These are phyloP conservation scores for Catenaria anguillulae DNA, from an alignment of 371 early-diverging fungal species.

Conservation along the genomic window DNA sequence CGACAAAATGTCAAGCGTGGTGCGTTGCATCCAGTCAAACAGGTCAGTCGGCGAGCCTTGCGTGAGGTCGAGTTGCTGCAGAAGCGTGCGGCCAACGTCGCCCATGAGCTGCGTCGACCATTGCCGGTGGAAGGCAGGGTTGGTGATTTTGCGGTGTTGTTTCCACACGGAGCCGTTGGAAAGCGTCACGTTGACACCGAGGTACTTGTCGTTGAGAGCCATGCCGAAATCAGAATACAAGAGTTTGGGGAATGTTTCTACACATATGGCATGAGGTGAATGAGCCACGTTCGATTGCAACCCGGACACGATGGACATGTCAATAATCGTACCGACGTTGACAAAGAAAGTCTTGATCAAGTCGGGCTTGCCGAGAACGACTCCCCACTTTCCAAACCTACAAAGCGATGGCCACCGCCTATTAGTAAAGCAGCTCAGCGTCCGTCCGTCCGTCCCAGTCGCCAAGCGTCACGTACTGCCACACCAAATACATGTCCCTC, in stretches of 20 bases:
- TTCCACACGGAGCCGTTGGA: conserved; percentile 3
- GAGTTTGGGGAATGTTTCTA: conserved; percentile 5
- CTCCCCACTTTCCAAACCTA: conserved; percentile 3
- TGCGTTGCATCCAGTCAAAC: conserved; percentile 8
- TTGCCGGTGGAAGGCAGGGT: conserved; percentile 4
- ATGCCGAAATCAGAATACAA: neutral
- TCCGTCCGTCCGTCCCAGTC: too few relatives aligned
- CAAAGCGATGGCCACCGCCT: too few relatives aligned
- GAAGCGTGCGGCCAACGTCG: neutral
- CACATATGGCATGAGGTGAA: too few relatives aligned
- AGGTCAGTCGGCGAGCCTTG: neutral
- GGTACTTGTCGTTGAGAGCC: neutral
- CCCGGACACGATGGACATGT: neutral
- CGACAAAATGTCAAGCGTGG: conserved; percentile 3
- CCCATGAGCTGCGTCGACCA: conserved; percentile 3
- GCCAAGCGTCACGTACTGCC: neutral
- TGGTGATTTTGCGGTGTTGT: conserved; percentile 3
- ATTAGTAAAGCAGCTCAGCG: too few relatives aligned
- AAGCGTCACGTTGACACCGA: conserved; percentile 1
- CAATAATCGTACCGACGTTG: too few relatives aligned
- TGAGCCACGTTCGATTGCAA: too few relatives aligned
- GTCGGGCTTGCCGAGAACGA: conserved; percentile 5
- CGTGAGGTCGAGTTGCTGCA: neutral
- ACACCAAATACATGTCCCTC: conserved; percentile 4
- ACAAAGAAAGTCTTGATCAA: neutral